A percentile compares a stretch with the other conserved stretches of the same genome.
Evolutionary conservation across 257 asterid species (phyloP).

Genomic region (Lycium barbarum): DNA sequence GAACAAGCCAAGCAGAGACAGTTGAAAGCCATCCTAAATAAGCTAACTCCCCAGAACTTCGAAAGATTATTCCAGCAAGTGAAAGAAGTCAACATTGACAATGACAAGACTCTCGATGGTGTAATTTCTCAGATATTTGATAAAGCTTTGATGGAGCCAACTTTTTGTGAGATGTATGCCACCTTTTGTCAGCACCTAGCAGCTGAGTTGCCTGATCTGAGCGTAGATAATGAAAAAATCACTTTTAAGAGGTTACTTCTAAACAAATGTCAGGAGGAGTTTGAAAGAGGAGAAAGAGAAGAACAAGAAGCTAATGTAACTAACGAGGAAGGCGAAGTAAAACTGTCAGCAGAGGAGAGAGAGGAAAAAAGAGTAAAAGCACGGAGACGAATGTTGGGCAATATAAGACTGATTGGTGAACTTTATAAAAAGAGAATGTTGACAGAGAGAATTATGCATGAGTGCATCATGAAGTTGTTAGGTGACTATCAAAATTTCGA

Average conservation of each 20-base stretch:
- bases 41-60: conserved; percentile 95
- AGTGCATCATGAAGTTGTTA: conserved; percentile 76
- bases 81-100: conserved; percentile 82
- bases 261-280: conserved; percentile 95
- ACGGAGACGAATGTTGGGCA: conserved; percentile 88
- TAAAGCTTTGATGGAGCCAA: conserved; percentile 94
- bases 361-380: conserved; percentile 78
- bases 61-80: conserved; percentile 90
- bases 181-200: conserved; percentile 85
- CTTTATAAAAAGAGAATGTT: conserved; percentile 92
- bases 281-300: conserved; percentile 91
- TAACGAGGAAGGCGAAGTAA: conserved; percentile 79
- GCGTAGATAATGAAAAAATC: conserved; percentile 65
- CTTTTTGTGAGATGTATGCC: conserved; percentile 99
- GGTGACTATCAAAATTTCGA: conserved; percentile 83
- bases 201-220: conserved; percentile 74
- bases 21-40: conserved; percentile 84
- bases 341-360: conserved; percentile 81
- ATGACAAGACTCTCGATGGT: conserved; percentile 66
- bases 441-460: conserved; percentile 97
- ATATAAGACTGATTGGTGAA: conserved; percentile 93
- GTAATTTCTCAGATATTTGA: conserved; percentile 96
- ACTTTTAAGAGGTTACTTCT: conserved; percentile 89
- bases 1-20: conserved; percentile 91
- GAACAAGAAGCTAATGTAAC: conserved; percentile 87